Evolutionary conservation across 768 basidiomycete genomes (phyloP), one percentile per base, ranked within the genome.

Genomic region (Rhodotorula graminis): DNA sequence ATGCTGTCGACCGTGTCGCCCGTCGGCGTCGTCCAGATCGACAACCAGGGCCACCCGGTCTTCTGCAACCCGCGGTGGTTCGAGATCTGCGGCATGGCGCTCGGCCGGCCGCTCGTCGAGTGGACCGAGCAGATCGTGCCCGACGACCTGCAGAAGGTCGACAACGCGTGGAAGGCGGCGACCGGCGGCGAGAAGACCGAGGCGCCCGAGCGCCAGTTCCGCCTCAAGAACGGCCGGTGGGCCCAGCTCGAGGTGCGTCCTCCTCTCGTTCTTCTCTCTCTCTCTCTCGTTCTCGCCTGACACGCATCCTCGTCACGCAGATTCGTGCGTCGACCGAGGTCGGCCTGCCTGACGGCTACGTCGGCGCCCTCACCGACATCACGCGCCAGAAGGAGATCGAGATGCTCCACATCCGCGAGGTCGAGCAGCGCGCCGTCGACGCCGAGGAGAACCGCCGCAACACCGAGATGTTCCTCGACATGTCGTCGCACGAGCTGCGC

Each of bases 391-490:
- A 74, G 65, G 62, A 61, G 46, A 14, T 72, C 40, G 76, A 77
- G 47, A 42, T 64, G 49, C 56, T 70, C 8, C 73, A 74, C 65
- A 69, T 77, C 23, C 67, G 61, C 11, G 66, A 56, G 27, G 76
- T 77, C 61, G 76, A 77, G 55, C 64, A 70, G 61, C 58, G 76
- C 5, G 68, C 68, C 3, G n/a, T 50, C 1, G 76, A 77, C 31
- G 76, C 70, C 14, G 76, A 77, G 60, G 67, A 76, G 72, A 73
- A 65, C 16, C 46, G 72, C 5, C 52, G 57, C 23, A 65, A 74
- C 57, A 74, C 61, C 21, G 71, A 72, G 47, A 47, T 44, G 40
- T 69, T 69, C 60, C 50, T 73, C 50, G 72, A 73, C 64, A 61
- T 73, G 59, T 56, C 55, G n/a, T 59, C 59, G 2, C 72, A 77